phyloP scores from a whole-genome alignment of 164 flowering plant species.

The Berberis vulgaris region DNA sequence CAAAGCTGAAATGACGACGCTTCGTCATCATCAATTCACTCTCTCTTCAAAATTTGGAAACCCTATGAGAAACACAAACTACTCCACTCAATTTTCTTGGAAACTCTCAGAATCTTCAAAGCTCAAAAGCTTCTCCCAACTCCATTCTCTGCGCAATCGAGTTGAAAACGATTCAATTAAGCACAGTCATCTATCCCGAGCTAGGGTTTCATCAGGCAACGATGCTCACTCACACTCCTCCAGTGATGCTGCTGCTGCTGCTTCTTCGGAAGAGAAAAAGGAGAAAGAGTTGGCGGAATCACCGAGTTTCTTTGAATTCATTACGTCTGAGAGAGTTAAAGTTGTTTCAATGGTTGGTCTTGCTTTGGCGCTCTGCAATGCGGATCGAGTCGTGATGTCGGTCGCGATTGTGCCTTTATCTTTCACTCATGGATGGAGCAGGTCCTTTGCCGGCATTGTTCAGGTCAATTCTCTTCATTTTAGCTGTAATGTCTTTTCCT shows the following conservation, averaged over 20 bases:
- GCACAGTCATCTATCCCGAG: no score
- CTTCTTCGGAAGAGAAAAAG: not conserved
- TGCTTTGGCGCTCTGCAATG: constrained; percentile 82
- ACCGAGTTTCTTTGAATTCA: constrained; percentile 63
- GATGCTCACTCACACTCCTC: no score
- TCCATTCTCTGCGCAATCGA: no score
- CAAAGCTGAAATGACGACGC: no score
- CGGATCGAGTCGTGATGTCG: constrained; percentile 96
- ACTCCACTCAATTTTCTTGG: no score
- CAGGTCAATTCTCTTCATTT: constrained; percentile 42
- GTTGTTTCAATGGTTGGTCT: constrained; percentile 82
- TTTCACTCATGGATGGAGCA: constrained; percentile 65
- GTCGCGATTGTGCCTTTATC: constrained; percentile 92
- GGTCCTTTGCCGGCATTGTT: constrained; percentile 83
- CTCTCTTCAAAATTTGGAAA: not conserved
- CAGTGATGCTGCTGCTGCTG: constrained; percentile 18
- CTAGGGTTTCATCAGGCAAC: no score
- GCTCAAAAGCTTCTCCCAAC: no score
- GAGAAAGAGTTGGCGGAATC: not conserved
- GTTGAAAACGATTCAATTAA: no score
- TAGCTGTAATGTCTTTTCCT: not conserved
- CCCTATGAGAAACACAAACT: not conserved
- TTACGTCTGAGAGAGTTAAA: constrained; percentile 93
- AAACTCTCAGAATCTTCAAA: no score
- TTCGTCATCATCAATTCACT: no score